Evolutionary conservation across 2,329 filamentous ascomycete genomes (phyloP).

Genomic region (Coniochaeta sp.): DNA sequence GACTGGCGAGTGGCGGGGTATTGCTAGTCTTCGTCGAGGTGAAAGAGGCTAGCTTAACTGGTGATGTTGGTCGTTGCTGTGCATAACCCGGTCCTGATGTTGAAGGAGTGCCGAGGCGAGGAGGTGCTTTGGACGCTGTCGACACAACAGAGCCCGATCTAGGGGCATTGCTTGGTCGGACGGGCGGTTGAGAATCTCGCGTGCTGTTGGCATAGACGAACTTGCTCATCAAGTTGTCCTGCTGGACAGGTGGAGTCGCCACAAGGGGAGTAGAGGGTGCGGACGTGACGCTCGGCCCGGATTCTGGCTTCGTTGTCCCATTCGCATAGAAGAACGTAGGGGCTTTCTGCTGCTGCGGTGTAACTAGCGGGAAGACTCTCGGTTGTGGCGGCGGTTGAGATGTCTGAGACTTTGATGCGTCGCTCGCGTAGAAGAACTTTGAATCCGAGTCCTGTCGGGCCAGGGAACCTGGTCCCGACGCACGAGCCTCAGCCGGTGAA

Average conservation of each 20-base stretch:
- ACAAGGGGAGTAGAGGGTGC: conserved; percentile 24
- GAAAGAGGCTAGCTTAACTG: conserved; percentile 33
- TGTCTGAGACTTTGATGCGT: conserved; percentile 45
- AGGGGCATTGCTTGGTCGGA: conserved; percentile 20
- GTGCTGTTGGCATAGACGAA: conserved; percentile 71
- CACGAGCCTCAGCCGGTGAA: conserved; percentile 26
- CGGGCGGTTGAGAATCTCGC: conserved; percentile 37
- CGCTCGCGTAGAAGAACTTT: conserved; percentile 91
- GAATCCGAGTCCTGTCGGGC: conserved; percentile 34
- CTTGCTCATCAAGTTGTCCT: conserved; percentile 42
- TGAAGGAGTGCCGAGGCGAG: conserved; percentile 29
- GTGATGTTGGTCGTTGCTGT: conserved; percentile 41
- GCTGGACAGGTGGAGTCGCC: conserved; percentile 18
- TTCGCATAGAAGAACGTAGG: conserved; percentile 53
- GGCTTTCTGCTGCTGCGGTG: conserved; percentile 26
- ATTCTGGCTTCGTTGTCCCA: conserved; percentile 31
- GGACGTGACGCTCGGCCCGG: conserved; percentile 27
- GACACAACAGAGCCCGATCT: conserved; percentile 40
- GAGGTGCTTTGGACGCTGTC: conserved; percentile 33
- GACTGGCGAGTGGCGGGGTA: conserved; percentile 1
- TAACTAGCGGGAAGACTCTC: conserved; percentile 18
- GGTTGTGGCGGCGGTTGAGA: conserved; percentile 10
- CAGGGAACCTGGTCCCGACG: conserved; percentile 5
- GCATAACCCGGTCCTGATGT: conserved; percentile 15
- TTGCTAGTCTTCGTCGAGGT: conserved; percentile 7